Evolutionary conservation across 345 rosid species (phyloP).

Genomic region (Lumnitzera littorea): DNA sequence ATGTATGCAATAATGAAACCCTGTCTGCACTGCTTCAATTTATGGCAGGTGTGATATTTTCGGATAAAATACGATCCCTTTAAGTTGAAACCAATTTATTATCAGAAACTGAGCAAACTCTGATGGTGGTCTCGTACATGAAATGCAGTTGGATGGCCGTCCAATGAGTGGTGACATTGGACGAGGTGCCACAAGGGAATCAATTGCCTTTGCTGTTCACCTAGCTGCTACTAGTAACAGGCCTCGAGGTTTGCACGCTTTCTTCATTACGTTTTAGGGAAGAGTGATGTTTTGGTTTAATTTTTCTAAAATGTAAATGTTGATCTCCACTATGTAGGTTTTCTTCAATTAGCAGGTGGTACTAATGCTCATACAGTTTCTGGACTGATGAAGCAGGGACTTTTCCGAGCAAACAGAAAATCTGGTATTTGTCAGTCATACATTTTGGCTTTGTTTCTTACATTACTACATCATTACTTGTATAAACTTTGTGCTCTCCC

Average conservation of each 20-base stretch:
- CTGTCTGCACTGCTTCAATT: conserved; percentile 32
- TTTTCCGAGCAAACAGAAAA: conserved; percentile 26
- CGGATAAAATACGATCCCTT: not conserved
- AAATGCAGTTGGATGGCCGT: conserved; percentile 49
- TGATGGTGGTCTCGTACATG: not conserved
- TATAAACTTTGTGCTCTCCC: not conserved
- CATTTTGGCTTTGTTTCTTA: not conserved
- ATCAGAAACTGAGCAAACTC: not conserved
- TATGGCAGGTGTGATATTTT: conserved; percentile 43
- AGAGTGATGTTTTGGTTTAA: not conserved
- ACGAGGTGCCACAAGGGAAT: conserved; percentile 49
- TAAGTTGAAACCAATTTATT: not conserved
- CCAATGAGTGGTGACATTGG: conserved; percentile 74
- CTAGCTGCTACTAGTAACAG: conserved; percentile 37
- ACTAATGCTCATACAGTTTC: conserved; percentile 47
- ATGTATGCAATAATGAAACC: conserved; percentile 48
- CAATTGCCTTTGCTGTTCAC: conserved; percentile 38
- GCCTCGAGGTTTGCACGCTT: conserved; percentile 31
- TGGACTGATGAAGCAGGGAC: conserved; percentile 35
- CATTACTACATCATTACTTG: not conserved
- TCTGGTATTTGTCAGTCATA: conserved; percentile 11
- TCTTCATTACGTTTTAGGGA: not conserved
- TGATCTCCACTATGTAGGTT: conserved; percentile 22
- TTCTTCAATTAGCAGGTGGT: conserved; percentile 58
- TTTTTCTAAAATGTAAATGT: not conserved